Conservation (phyloP, 768 basidiomycete genomes). For the Phanerodontia chrysosporium region DNA sequence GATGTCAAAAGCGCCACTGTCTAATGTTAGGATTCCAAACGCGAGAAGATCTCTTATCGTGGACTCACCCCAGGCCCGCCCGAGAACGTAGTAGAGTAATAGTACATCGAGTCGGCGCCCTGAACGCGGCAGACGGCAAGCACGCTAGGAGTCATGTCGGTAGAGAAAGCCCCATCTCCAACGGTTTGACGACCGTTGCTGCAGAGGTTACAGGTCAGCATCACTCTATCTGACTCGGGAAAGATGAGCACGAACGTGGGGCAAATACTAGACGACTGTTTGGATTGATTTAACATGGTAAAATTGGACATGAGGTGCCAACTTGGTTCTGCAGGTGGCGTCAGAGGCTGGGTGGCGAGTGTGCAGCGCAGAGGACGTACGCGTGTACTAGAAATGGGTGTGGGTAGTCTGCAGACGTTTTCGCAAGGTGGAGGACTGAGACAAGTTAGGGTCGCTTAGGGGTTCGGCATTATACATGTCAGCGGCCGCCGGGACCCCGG, state of each 20-base stretch:
- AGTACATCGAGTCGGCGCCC: slow-evolving; percentile 80
- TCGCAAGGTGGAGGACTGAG: background rate
- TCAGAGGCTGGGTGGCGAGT: background rate
- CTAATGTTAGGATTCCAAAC: background rate
- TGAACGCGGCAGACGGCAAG: slow-evolving; percentile 84
- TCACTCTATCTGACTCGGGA: background rate
- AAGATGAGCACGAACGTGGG: slow-evolving; percentile 64
- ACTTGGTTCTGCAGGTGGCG: slow-evolving; percentile 48
- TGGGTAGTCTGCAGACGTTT: slow-evolving; percentile 1
- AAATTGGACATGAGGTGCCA: slow-evolving; percentile 82
- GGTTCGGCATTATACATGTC: background rate
- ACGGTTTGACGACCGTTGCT: slow-evolving; percentile 96
- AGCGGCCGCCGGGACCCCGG: background rate
- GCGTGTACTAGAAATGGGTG: background rate
- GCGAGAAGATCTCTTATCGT: background rate
- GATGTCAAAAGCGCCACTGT: slow-evolving; percentile 94
- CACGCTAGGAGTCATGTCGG: slow-evolving; percentile 71
- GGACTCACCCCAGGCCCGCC: slow-evolving; percentile 81
- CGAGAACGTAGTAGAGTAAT: slow-evolving; percentile 92
- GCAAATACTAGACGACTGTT: slow-evolving; percentile 89
- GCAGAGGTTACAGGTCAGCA: slow-evolving; percentile 15
- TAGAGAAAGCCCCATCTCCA: slow-evolving; percentile 91
- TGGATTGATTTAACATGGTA: slow-evolving; percentile 65
- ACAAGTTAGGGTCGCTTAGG: background rate
- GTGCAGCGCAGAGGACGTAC: background rate